Evolutionary conservation across 2,329 filamentous ascomycete species (phyloP).

Genomic region (Arthrocladium fulminans): DNA sequence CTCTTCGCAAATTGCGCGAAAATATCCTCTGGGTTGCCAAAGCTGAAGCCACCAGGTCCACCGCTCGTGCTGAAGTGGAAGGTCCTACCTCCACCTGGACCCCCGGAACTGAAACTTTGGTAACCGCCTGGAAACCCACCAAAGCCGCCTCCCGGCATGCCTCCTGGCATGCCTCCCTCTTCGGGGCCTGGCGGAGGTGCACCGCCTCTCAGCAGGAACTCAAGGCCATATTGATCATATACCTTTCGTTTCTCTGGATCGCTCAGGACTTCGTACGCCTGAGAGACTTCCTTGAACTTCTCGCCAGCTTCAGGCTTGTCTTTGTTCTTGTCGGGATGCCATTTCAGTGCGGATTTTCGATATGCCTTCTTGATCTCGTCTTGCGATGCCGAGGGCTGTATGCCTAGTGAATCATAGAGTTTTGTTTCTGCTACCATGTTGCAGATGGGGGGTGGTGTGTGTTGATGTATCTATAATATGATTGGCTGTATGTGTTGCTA

Average conservation of each 20-base stretch:
- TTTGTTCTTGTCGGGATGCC: constrained; percentile 97
- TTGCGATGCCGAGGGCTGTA: constrained; percentile 72
- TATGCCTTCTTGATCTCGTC: constrained; percentile 98
- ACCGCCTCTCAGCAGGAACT: constrained; percentile 77
- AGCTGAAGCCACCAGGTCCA: constrained; percentile 60
- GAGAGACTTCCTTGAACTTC: constrained; percentile 96
- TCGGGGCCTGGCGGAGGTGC: constrained; percentile 54
- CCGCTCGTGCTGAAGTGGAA: constrained; percentile 47
- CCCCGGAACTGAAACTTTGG: constrained; percentile 42
- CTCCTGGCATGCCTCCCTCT: constrained; percentile 46
- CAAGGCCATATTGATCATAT: constrained; percentile 90
- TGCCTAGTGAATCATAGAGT: constrained; percentile 76
- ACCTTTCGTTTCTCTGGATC: constrained; percentile 94
- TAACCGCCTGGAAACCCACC: constrained; percentile 37
- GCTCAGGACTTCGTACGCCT: constrained; percentile 95
- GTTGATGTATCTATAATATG: constrained; percentile 12
- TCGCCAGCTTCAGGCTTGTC: constrained; percentile 75
- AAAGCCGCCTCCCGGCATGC: constrained; percentile 33
- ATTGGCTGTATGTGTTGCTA: constrained; percentile 13
- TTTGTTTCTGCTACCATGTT: constrained; percentile 91
- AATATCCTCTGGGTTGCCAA: constrained; percentile 73
- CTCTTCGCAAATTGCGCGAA: constrained; percentile 73
- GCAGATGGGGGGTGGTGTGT: constrained; percentile 11
- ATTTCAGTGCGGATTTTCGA: constrained; percentile 79
- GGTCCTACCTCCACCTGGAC: constrained; percentile 43